Base-by-base conservation (phyloP, 331 rosid species). In the Dryas integrifolia region DNA sequence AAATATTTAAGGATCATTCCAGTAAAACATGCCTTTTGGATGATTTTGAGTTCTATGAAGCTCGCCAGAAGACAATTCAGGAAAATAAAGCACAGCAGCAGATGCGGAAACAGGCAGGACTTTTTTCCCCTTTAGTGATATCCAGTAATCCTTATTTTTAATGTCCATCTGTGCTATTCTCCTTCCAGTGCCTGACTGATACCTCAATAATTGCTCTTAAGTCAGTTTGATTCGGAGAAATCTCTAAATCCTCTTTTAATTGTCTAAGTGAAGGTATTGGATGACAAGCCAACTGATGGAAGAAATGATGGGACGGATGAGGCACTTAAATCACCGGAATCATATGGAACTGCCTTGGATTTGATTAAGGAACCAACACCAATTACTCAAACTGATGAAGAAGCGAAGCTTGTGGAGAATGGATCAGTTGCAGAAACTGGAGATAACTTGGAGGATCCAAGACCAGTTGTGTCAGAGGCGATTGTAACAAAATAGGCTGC, bases 21-120 rank as follows among this genome's bases (percentile, higher is more conserved):
- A 52, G 83, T 73, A 80, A 82, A 80, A 79, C 89, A 56, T 81
- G 81, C 83, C 81, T 88, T 44, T 80, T 88, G 80, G 95, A 88
- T 72, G 95, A 88, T 73, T 86, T 86, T 77, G 88, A 72, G 64
- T 88, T 88, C 67, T 88, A 86, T 1, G 95, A 86, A 84, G 66
- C 62, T 24, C 91, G 91, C 1, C 89, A 85, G 62, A 82, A 83
- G 75, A 55, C 60, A 9, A 77, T 77, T 43, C 84, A 67, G 74
- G 91, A 82, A 58, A 85, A 44, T 46, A 72, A 58, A 72, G 67
- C 67, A 5, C 58, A 58, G 46, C 67, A 63, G 18, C 76, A 44
- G 67, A 26, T 2, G 14, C 67, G 57, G 67, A 72, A 72, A 21
- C 51, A 72, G 76, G 76, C 47, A 72, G 58, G 55, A 18, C 0